phyloP scores from a whole-genome alignment of 1,139 yeast genomes.

The Suhomyces kunorum region DNA sequence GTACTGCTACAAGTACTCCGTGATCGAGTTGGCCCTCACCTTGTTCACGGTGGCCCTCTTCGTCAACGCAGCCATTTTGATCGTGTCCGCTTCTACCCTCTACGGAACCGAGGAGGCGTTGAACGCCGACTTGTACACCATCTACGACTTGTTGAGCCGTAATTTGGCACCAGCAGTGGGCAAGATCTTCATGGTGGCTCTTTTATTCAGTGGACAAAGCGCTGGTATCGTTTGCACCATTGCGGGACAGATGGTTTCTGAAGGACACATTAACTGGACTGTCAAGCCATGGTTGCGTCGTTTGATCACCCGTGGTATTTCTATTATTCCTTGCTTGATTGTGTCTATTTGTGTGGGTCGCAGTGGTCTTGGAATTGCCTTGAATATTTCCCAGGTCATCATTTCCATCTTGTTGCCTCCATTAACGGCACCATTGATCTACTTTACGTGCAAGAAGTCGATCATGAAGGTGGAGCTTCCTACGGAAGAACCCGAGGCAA shows the following conservation, averaged over 20 bases:
- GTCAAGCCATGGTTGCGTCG: conserved; percentile 70
- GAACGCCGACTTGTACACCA: conserved; percentile 76
- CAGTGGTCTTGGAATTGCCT: conserved; percentile 65
- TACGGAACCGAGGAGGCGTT: conserved; percentile 60
- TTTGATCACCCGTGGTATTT: conserved; percentile 67
- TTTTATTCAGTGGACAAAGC: conserved; percentile 75
- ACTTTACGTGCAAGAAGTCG: conserved; percentile 61
- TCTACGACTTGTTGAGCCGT: conserved; percentile 59
- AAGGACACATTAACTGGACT: conserved; percentile 76
- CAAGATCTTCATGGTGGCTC: conserved; percentile 68
- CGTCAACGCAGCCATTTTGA: conserved; percentile 71
- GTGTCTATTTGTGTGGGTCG: conserved; percentile 67
- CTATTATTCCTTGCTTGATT: conserved; percentile 69
- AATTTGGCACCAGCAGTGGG: conserved; percentile 74
- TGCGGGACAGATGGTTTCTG: conserved; percentile 80
- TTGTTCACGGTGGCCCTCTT: conserved; percentile 71
- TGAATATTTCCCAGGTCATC: conserved; percentile 76
- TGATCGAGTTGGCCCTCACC: conserved; percentile 64
- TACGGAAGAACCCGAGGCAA: conserved; percentile 12
- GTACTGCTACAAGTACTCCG: conserved; percentile 64
- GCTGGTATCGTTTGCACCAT: conserved; percentile 83
- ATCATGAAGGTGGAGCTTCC: conserved; percentile 55
- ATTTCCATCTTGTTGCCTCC: conserved; percentile 69
- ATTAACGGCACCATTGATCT: conserved; percentile 73
- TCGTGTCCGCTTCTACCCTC: conserved; percentile 72